These are phyloP conservation scores for Sordaria brevicollis DNA, from an alignment of 495 filamentous ascomycete species.

Conservation along the genomic window DNA sequence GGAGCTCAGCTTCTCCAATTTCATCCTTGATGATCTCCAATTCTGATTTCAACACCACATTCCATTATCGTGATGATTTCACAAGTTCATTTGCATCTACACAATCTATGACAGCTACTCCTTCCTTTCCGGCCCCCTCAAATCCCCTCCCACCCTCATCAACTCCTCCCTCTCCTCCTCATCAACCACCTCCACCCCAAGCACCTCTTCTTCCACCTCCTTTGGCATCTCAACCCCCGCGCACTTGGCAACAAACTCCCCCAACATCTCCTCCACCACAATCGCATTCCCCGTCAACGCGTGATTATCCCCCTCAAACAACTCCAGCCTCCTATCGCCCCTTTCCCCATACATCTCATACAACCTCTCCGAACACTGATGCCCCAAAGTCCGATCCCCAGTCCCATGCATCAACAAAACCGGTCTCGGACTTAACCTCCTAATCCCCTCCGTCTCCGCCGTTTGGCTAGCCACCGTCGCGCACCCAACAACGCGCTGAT, in stretches of 20 bases:
- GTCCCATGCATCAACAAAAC: conserved; percentile 31
- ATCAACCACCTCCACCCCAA: conserved; percentile 18
- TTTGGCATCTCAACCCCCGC: conserved; percentile 12
- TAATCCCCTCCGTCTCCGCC: conserved; percentile 17
- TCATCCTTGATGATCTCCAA: neutral
- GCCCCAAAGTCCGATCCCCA: conserved; percentile 22
- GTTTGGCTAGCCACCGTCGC: conserved; percentile 29
- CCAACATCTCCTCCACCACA: conserved; percentile 26
- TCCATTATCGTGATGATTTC: neutral
- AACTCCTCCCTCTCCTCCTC: conserved; percentile 18
- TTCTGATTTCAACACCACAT: neutral
- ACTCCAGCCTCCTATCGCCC: conserved; percentile 24
- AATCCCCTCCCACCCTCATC: conserved; percentile 24
- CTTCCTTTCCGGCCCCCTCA: conserved; percentile 21
- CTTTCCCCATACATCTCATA: conserved; percentile 25
- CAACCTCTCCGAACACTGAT: conserved; percentile 25
- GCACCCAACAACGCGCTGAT: conserved; percentile 29
- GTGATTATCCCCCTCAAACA: conserved; percentile 36
- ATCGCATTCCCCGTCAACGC: conserved; percentile 24
- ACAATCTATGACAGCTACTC: conserved; percentile 18
- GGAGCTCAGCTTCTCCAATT: neutral
- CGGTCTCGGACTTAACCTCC: conserved; percentile 19
- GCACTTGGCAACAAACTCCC: conserved; percentile 23
- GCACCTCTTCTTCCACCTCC: conserved; percentile 8
- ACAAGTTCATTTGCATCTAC: neutral